Conservation (phyloP, 2,329 filamentous ascomycete genomes). For the Colletotrichum sp. region DNA sequence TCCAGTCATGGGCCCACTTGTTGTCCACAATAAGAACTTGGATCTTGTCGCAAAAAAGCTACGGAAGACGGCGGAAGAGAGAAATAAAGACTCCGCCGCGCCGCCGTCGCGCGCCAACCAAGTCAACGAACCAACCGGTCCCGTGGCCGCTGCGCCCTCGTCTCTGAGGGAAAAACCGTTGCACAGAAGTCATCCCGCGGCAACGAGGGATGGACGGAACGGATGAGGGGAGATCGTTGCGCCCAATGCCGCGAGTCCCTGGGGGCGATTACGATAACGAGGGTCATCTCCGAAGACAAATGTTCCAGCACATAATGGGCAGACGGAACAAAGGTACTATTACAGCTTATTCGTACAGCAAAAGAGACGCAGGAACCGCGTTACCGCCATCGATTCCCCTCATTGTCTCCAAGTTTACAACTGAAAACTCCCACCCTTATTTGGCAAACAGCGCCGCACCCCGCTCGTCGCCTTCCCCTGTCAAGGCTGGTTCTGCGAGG, state of each 20-base stretch:
- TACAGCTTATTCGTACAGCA: not conserved
- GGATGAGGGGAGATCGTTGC: not conserved
- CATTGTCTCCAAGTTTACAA: slow-evolving; percentile 6
- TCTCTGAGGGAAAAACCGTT: not conserved
- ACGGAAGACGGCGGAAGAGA: not conserved
- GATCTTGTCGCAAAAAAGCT: not conserved
- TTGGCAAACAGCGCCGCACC: slow-evolving; percentile 6
- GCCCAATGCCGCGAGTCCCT: not conserved
- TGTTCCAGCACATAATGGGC: not conserved
- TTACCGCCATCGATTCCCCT: not conserved
- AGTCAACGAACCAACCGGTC: not conserved
- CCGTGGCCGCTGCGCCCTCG: not conserved
- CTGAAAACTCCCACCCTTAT: not conserved
- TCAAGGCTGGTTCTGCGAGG: slow-evolving; percentile 2
- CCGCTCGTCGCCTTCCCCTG: slow-evolving; percentile 1
- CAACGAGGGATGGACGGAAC: not conserved
- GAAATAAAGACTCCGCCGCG: not conserved
- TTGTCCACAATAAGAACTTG: slow-evolving; percentile 11
- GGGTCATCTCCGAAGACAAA: slow-evolving; percentile 7
- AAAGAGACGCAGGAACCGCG: slow-evolving; percentile 14
- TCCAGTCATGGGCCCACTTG: slow-evolving; percentile 10
- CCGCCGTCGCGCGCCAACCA: slow-evolving; percentile 2
- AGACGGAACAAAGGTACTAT: not conserved
- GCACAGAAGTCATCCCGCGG: not conserved
- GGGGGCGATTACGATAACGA: slow-evolving; percentile 3